Percentiles rank a stretch among this genome's conserved stretches.
Conservation (phyloP, 192 early-diverging fungal species). For the Linnemannia elongata region DNA sequence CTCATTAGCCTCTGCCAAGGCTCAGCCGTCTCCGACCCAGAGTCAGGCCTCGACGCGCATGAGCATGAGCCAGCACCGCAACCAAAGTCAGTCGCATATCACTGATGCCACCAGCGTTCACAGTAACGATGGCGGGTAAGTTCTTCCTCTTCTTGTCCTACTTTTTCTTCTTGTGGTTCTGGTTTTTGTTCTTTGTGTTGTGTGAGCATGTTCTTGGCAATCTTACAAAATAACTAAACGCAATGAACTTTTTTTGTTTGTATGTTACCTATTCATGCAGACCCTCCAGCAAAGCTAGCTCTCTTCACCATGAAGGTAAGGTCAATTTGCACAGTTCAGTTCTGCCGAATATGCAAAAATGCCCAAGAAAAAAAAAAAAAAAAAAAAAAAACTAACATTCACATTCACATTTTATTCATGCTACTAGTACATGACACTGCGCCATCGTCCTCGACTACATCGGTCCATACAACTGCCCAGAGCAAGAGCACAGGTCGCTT, state of each 20-base stretch:
- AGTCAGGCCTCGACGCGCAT: slow-evolving; percentile 8
- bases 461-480: slow-evolving; percentile 6
- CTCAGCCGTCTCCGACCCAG: not conserved
- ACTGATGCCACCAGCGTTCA: slow-evolving; percentile 24
- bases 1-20: not conserved
- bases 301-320: slow-evolving; percentile 31
- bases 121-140: slow-evolving; percentile 42
- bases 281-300: slow-evolving; percentile 34
- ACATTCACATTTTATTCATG: not conserved
- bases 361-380: not conserved
- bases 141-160: not conserved
- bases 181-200: not conserved
- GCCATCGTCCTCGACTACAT: not conserved
- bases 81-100: slow-evolving; percentile 7
- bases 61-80: slow-evolving; percentile 23
- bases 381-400: not conserved
- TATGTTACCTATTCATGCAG: not conserved
- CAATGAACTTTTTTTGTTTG: not conserved
- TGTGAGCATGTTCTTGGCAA: not conserved
- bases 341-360: not conserved
- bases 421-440: slow-evolving; percentile 1
- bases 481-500: slow-evolving; percentile 30
- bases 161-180: not conserved
- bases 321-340: not conserved
- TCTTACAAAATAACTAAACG: not conserved